Conservation (phyloP, 1,284 basidiomycete genomes). For the Acaromyces ingoldii region DNA sequence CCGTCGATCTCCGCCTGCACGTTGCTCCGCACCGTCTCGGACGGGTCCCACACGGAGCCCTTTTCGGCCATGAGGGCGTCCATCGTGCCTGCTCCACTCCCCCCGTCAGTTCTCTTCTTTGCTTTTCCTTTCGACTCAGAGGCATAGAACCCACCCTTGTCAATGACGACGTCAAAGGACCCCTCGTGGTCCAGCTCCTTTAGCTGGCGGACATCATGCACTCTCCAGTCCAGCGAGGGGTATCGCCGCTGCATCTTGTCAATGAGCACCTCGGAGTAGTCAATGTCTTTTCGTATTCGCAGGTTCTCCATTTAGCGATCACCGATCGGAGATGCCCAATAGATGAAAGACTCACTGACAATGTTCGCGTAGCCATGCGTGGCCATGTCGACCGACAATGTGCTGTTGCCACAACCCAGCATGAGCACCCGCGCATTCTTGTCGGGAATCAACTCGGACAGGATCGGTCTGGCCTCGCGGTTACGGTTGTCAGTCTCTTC, state of each 20-base stretch:
- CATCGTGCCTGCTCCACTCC: constrained; percentile 42
- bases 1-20: constrained; percentile 35
- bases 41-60: constrained; percentile 36
- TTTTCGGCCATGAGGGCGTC: constrained; percentile 49
- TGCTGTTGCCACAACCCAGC: constrained; percentile 46
- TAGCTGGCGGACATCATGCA: constrained; percentile 45
- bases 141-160: constrained; percentile 27
- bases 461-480: constrained; percentile 13
- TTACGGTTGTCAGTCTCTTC: neutral
- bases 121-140: too few species aligned
- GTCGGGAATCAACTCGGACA: constrained; percentile 31
- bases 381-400: constrained; percentile 23
- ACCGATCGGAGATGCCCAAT: neutral
- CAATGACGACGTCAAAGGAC: constrained; percentile 38
- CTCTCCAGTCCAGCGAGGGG: constrained; percentile 28
- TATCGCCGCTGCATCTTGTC: constrained; percentile 20
- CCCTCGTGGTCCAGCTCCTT: constrained; percentile 9
- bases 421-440: constrained; percentile 32
- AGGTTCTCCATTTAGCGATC: neutral
- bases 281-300: constrained; percentile 18
- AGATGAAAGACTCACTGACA: constrained; percentile 14
- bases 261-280: constrained; percentile 37
- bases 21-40: constrained; percentile 20
- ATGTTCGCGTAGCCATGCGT: constrained; percentile 32
- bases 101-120: too few species aligned